Percentiles rank a stretch among this genome's conserved stretches.
phyloP scores from a whole-genome alignment of 306 rosid genomes.

The Notholithocarpus densiflorus region DNA sequence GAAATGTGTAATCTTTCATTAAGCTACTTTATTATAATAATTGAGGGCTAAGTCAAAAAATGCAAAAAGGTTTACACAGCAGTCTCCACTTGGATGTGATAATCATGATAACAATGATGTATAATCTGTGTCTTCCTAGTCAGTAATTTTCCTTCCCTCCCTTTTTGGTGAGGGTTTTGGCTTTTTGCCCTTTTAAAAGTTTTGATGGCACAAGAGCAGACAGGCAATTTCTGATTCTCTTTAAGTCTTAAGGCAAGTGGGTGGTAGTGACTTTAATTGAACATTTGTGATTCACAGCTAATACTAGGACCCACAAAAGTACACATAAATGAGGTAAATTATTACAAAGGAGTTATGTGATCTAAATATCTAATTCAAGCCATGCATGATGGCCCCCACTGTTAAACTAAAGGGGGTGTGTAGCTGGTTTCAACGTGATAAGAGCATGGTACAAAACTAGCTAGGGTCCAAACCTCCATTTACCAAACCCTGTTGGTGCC shows the following conservation, averaged over 20 bases:
- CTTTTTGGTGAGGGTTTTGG: background rate
- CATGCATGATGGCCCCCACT: background rate
- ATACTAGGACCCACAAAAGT: constrained; percentile 19
- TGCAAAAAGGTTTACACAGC: background rate
- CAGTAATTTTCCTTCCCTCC: background rate
- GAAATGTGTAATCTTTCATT: background rate
- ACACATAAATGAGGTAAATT: background rate
- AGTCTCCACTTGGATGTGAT: background rate
- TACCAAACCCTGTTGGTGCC: background rate
- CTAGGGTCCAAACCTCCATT: background rate
- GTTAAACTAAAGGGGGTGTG: background rate
- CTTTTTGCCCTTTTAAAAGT: background rate
- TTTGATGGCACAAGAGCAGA: background rate
- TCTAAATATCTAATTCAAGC: background rate
- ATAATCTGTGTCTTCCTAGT: background rate
- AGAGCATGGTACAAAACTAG: background rate
- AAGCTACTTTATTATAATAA: background rate
- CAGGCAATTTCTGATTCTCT: constrained; percentile 1
- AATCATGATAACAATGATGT: background rate
- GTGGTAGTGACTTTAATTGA: constrained; percentile 3
- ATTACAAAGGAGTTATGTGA: background rate
- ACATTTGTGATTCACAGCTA: constrained; percentile 27
- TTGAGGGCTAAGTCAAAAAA: background rate
- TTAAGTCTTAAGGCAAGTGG: constrained; percentile 2
- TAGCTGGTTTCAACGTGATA: background rate